Evolutionary conservation across 176 grass and related monocot species (phyloP).

Genomic region (Ensete glaucum): DNA sequence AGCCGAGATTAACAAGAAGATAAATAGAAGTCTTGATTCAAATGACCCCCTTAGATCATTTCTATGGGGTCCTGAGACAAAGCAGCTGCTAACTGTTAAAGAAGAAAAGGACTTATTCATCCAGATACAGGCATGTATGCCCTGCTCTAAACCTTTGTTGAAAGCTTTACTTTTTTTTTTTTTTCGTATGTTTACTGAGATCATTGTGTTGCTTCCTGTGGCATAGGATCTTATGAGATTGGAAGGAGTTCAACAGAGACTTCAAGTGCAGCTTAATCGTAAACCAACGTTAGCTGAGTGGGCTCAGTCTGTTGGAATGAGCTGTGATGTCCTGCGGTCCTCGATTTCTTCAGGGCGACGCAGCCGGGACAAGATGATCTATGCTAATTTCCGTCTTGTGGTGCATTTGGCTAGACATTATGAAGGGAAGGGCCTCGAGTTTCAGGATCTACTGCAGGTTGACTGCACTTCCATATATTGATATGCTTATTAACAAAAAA

Average conservation of each 20-base stretch:
- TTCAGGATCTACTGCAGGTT: conserved; percentile 65
- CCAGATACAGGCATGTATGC: conserved; percentile 51
- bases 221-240: conserved; percentile 43
- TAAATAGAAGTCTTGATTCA: conserved; percentile 35
- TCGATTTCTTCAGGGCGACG: conserved; percentile 32
- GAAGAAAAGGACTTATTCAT: conserved; percentile 49
- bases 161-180: background rate
- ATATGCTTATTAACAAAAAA: background rate
- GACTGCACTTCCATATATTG: background rate
- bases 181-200: background rate
- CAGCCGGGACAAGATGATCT: conserved; percentile 70
- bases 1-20: conserved; percentile 33
- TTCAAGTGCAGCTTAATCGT: conserved; percentile 34
- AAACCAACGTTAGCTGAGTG: conserved; percentile 53
- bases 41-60: conserved; percentile 52
- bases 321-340: conserved; percentile 36
- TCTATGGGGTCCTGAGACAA: conserved; percentile 43
- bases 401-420: conserved; percentile 70
- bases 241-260: conserved; percentile 45
- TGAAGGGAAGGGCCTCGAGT: conserved; percentile 43
- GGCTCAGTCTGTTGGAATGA: conserved; percentile 65
- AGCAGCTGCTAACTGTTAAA: conserved; percentile 43
- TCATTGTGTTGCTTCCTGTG: background rate
- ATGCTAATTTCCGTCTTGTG: conserved; percentile 61
- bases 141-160: background rate